Evolutionary conservation across 495 filamentous ascomycete species (phyloP).

Genomic region (Aspergillus carlsbadensis): DNA sequence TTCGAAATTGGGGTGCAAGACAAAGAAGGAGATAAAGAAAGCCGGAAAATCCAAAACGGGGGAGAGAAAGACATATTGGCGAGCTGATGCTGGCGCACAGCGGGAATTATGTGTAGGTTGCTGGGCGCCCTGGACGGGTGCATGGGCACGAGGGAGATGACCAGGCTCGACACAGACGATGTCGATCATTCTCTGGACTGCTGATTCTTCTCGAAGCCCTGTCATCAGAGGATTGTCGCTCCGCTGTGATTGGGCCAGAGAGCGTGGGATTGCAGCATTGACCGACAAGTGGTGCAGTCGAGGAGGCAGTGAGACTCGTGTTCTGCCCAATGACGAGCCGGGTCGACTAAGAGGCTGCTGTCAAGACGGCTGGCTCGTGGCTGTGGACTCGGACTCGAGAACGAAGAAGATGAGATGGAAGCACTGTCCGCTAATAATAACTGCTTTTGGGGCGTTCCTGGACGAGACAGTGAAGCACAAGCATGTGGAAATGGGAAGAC

Average conservation of each 20-base stretch:
- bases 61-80: slow-evolving; percentile 1
- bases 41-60: neutral
- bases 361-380: neutral
- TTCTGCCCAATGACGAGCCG: slow-evolving; percentile 13
- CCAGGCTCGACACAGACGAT: neutral
- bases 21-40: slow-evolving; percentile 1
- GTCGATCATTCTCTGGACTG: neutral
- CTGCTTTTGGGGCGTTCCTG: too few relatives aligned
- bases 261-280: neutral
- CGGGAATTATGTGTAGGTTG: slow-evolving; percentile 3
- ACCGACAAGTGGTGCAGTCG: neutral
- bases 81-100: neutral
- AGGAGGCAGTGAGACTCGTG: slow-evolving; percentile 20
- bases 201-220: neutral
- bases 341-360: neutral
- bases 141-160: slow-evolving; percentile 8
- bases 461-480: too few relatives aligned
- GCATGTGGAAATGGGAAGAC: too few relatives aligned
- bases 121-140: slow-evolving; percentile 4
- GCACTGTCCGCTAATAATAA: slow-evolving; percentile 1
- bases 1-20: neutral
- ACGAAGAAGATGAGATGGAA: neutral
- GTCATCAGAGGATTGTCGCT: neutral
- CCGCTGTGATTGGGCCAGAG: neutral
- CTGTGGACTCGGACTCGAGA: slow-evolving; percentile 3